Conservation (phyloP, 2,329 filamentous ascomycete species). For the Aspergillus uvarum region DNA sequence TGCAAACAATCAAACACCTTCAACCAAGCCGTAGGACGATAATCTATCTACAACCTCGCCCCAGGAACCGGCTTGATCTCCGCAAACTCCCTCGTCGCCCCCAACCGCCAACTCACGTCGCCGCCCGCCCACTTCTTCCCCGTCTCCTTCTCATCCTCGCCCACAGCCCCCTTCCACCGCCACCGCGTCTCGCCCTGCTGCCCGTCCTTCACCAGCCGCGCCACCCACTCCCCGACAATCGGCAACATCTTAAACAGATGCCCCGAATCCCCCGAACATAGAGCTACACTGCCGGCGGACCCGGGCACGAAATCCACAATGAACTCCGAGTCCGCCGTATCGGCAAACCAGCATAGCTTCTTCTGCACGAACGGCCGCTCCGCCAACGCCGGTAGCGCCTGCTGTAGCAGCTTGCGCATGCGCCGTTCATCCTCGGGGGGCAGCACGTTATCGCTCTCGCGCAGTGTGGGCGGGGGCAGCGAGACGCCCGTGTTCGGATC, state of each 20-base stretch:
- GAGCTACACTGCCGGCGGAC: conserved; percentile 48
- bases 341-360: conserved; percentile 64
- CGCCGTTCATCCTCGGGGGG: conserved; percentile 55
- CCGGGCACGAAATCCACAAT: conserved; percentile 60
- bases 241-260: conserved; percentile 66
- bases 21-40: too few species aligned
- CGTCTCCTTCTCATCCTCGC: conserved; percentile 22
- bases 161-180: conserved; percentile 50
- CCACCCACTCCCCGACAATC: conserved; percentile 57
- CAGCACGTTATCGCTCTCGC: conserved; percentile 46
- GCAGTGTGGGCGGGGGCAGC: conserved; percentile 41
- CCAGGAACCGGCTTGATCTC: conserved; percentile 20
- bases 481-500: conserved; percentile 45
- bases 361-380: conserved; percentile 58
- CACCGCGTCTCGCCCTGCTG: conserved; percentile 49
- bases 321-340: conserved; percentile 61
- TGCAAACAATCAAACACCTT: too few species aligned
- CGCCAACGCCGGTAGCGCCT: conserved; percentile 55
- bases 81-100: conserved; percentile 32
- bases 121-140: conserved; percentile 42
- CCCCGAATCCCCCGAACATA: conserved; percentile 59
- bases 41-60: conserved; percentile 20
- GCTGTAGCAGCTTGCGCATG: conserved; percentile 51
- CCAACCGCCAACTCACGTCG: conserved; percentile 51
- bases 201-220: conserved; percentile 41